A percentile compares a stretch with the other conserved stretches of the same genome.
These are phyloP conservation scores for Ramularia endophylla DNA, from an alignment of 2,329 filamentous ascomycete species.

Conservation along the genomic window DNA sequence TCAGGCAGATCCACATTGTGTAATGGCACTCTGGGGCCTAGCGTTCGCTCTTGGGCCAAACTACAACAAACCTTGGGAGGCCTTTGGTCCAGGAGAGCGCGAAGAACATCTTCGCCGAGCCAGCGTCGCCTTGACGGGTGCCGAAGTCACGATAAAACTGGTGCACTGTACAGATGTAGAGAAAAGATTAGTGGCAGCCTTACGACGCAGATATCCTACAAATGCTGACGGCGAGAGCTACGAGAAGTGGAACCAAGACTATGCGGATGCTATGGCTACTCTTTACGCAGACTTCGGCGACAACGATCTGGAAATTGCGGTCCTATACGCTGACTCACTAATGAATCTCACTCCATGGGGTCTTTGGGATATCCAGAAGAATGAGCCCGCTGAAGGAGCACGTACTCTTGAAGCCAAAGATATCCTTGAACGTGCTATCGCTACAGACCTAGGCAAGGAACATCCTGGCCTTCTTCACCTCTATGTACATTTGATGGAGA, in stretches of 20 bases:
- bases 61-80: constrained; percentile 72
- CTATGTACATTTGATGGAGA: constrained; percentile 74
- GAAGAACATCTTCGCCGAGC: constrained; percentile 45
- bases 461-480: constrained; percentile 69
- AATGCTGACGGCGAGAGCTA: constrained; percentile 44
- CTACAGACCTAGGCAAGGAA: constrained; percentile 40
- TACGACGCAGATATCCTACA: constrained; percentile 53
- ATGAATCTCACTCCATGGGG: constrained; percentile 63
- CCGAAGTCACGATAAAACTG: constrained; percentile 24
- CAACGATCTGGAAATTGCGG: constrained; percentile 55
- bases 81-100: constrained; percentile 60
- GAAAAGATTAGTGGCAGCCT: constrained; percentile 56
- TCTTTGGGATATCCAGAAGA: constrained; percentile 57
- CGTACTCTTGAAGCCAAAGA: constrained; percentile 53
- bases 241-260: constrained; percentile 50
- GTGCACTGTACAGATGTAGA: constrained; percentile 40
- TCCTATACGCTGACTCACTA: constrained; percentile 58
- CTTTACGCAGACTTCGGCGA: constrained; percentile 49
- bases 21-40: constrained; percentile 64
- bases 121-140: constrained; percentile 42
- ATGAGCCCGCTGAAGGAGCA: constrained; percentile 49
- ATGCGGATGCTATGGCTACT: constrained; percentile 55
- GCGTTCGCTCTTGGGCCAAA: constrained; percentile 70
- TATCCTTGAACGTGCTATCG: constrained; percentile 55
- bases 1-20: constrained; percentile 47